phyloP scores from a whole-genome alignment of 208 protist genomes.

The Vickermania spadyakhi region DNA sequence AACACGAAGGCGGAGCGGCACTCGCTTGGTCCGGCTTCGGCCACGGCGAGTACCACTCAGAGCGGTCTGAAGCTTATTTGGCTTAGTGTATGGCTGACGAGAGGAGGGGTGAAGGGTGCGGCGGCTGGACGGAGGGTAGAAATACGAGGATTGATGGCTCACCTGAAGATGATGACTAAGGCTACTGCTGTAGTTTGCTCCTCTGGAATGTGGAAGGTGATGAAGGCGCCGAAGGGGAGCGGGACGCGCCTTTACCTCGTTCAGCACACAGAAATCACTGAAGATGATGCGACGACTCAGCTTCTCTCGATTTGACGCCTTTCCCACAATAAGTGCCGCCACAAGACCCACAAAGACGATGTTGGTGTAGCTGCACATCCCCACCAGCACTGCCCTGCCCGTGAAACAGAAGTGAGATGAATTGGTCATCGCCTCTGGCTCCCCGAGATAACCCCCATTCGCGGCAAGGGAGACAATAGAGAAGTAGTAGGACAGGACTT shows the following conservation, averaged over 20 bases:
- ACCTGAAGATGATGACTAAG: neutral
- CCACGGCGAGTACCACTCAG: too few relatives aligned
- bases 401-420: conserved; percentile 52
- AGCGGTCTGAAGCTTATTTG: too few relatives aligned
- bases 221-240: too few relatives aligned
- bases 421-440: conserved; percentile 56
- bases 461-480: conserved; percentile 73
- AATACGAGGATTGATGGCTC: too few relatives aligned
- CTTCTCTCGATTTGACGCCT: conserved; percentile 57
- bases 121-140: too few relatives aligned
- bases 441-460: conserved; percentile 80
- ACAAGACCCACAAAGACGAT: conserved; percentile 82
- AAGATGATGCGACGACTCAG: conserved; percentile 72
- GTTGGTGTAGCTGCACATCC: conserved; percentile 66
- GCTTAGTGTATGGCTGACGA: too few relatives aligned
- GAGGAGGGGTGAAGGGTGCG: too few relatives aligned
- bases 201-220: too few relatives aligned
- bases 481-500: conserved; percentile 50
- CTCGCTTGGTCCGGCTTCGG: too few relatives aligned
- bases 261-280: conserved; percentile 68
- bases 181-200: too few relatives aligned
- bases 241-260: conserved; percentile 2
- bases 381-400: conserved; percentile 63
- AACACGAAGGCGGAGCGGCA: too few relatives aligned
- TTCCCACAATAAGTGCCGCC: conserved; percentile 72